Evolutionary conservation across 495 filamentous ascomycete species (phyloP).

Genomic region (Pseudoneurospora amorphoporcata): DNA sequence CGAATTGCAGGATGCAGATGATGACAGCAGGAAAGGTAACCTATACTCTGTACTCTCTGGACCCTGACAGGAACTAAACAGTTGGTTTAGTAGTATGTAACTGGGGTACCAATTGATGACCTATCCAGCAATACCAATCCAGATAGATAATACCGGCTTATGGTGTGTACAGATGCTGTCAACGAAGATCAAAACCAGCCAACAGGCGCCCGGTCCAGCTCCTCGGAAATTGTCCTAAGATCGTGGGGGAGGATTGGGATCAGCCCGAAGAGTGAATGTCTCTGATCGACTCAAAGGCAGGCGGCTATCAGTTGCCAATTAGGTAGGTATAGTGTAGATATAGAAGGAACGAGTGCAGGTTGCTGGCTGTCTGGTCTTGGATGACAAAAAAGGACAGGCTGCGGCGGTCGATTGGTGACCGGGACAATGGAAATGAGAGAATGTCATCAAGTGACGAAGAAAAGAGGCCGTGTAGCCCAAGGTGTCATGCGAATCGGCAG

Average conservation of each 20-base stretch:
- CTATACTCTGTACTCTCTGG: background rate
- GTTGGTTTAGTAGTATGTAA: background rate
- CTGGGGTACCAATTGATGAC: background rate
- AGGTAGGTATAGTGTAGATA: background rate
- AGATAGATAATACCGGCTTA: slow-evolving; percentile 14
- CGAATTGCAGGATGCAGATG: background rate
- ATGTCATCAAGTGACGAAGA: background rate
- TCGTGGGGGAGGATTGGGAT: background rate
- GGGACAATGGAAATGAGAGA: background rate
- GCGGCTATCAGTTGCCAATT: background rate
- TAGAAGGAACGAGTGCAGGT: background rate
- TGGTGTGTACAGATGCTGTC: slow-evolving; percentile 10
- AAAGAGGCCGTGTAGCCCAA: background rate
- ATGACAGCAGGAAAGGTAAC: background rate
- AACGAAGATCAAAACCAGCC: slow-evolving; percentile 13
- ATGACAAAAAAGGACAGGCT: background rate
- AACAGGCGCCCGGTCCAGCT: slow-evolving; percentile 15
- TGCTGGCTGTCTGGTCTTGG: background rate
- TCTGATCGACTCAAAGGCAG: background rate
- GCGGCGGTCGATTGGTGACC: background rate
- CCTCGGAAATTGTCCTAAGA: slow-evolving; percentile 5
- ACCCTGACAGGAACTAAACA: background rate
- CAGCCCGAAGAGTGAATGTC: background rate
- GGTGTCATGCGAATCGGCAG: background rate
- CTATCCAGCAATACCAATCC: slow-evolving; percentile 2